Evolutionary conservation across 2,329 filamentous ascomycete genomes (phyloP), one percentile per base, ranked within the genome.

Genomic region (Penicillium thymicola): DNA sequence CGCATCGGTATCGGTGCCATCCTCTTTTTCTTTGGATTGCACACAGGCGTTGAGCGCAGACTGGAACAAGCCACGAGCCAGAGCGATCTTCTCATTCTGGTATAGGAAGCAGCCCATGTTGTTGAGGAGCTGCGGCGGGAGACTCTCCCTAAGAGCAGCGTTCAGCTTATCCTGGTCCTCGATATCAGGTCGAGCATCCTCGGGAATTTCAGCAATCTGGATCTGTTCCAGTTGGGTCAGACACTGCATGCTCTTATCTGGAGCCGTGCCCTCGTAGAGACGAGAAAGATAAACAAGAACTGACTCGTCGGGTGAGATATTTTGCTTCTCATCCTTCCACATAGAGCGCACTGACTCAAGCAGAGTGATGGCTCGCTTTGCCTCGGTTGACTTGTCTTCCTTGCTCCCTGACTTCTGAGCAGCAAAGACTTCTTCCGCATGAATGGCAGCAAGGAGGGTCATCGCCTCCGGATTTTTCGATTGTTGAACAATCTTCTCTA

Each of bases 71-170:
- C 93, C 88, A 63, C 90, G 88, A 23, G 94, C 92, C 59, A 85
- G 81, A 21, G 88, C 85, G 61, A 89, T 87, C 70, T 91, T 92
- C 66, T 96, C 92, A 2, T 86, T 83, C 70, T 96, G 92, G 64
- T 91, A 97, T 65, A 96, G 86, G 76, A 97, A 97, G 74, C 92
- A 97, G 5, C 90, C 94, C 71, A 97, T 96, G 72, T 99, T 99
- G 80, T 97, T 99, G 42, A 99, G 82, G 2, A 97, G 81, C 69
- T 96, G 92, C 4, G 94, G 94, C 1, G 92, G 90, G 1, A 99
- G 79, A 57, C 88, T 81, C 69, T 92, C 89, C 52, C 92, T 87
- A 28, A 96, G 80, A 54, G 83, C 83, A 55, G 84, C 65, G 42
- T 71, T 74, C 51, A 72, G 76, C 30, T 84, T 81, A 3, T 79